Conservation (phyloP, 176 grass and related monocot species). For the Melocanna baccifera region DNA sequence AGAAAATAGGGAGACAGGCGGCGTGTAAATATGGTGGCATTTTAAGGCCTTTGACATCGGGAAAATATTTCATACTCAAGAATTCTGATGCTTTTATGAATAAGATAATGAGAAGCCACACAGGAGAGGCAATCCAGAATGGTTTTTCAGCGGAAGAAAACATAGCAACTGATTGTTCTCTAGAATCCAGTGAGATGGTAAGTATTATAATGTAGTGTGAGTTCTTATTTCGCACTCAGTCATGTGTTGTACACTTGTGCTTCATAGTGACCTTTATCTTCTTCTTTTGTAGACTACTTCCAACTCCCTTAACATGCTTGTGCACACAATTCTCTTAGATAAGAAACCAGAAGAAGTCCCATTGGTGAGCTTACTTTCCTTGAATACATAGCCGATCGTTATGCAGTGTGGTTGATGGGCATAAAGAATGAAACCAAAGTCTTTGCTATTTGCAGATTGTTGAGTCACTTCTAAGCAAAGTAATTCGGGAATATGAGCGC, state of each 20-base stretch:
- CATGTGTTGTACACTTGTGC: background rate
- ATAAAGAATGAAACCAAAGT: slow-evolving; percentile 16
- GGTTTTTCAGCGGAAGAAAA: slow-evolving; percentile 44
- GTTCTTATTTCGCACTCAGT: background rate
- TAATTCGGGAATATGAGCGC: slow-evolving; percentile 70
- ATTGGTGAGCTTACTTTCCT: slow-evolving; percentile 44
- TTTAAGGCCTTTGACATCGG: slow-evolving; percentile 33
- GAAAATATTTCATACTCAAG: slow-evolving; percentile 74
- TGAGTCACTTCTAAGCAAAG: slow-evolving; percentile 70
- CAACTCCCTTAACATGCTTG: slow-evolving; percentile 45
- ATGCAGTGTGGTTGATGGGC: slow-evolving; percentile 1
- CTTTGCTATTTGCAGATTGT: slow-evolving; percentile 60
- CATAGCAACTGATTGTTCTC: slow-evolving; percentile 40
- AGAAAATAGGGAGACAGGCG: slow-evolving; percentile 45
- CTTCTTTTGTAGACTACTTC: slow-evolving; percentile 48
- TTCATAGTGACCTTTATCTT: slow-evolving; percentile 16
- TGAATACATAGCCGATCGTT: background rate
- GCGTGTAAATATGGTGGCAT: slow-evolving; percentile 51
- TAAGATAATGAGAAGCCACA: slow-evolving; percentile 48
- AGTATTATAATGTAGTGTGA: slow-evolving; percentile 9
- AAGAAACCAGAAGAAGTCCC: slow-evolving; percentile 91
- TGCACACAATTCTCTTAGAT: slow-evolving; percentile 56
- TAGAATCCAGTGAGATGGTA: slow-evolving; percentile 62
- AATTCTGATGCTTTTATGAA: slow-evolving; percentile 87
- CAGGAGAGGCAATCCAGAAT: slow-evolving; percentile 38